Evolutionary conservation across 345 rosid species (phyloP), one percentile per base, ranked within the genome.

Genomic region (Acer saccharum): DNA sequence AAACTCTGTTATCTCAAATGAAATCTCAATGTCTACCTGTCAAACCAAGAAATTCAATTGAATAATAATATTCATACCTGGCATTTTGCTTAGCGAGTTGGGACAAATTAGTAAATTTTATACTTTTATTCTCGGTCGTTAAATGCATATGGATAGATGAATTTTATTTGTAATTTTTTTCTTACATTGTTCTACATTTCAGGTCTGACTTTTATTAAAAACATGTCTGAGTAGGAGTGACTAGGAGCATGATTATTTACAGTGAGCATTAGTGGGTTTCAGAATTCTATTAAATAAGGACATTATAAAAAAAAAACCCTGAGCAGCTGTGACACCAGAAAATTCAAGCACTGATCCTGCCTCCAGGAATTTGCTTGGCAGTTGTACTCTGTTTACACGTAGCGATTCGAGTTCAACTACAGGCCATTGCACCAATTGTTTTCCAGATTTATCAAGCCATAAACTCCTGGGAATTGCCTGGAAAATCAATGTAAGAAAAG

Each of bases 21-120:
- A 77, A 61, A 92, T 79, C 75, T 92, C 98, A 12, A 91, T 89
- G 66, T 92, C 98, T 18, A 93, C 97, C 97, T 91, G 83, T 69
- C 48, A n/a, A 50, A 55, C 0, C 68, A 48, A 32, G 27, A 50
- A 50, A 50, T 50, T 50, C 16, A 57, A 32, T 32, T 32, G 39
- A 32, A 32, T 32, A 32, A 32, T 32, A 32, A 32, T 32, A 32
- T 4, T 32, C 39, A 3, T 32, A 32, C 6, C 6, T 32, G 46
- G 46, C 10, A 7, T 9, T 43, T 43, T 7, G 46, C 46, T 7
- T 43, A 43, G 46, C 10, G 46, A 7, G 46, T 43, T 2, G 10
- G 46, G 10, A 43, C 10, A 32, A 32, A 43, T 43, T 43, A 43
- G 2, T 1, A 43, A 43, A 48, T 48, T 48, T 48, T 10, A 48